Evolutionary conservation across 371 early-diverging fungal species (phyloP), one percentile per base, ranked within the genome.

Genomic region (Apophysomyces trapeziformis): DNA sequence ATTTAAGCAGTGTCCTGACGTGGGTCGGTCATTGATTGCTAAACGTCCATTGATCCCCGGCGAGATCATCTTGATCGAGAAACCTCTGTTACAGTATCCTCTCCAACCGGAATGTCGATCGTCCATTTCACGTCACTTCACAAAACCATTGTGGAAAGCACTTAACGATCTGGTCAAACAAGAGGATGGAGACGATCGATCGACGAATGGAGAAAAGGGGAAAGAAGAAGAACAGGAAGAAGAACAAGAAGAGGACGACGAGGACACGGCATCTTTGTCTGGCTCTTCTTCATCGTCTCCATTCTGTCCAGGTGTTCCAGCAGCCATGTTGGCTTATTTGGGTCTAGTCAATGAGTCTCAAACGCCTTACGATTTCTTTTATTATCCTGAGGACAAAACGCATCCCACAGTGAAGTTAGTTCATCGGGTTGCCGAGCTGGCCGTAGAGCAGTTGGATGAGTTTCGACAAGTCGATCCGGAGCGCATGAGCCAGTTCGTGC

Each of bases 281-380:
- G 60, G 56, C 41, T 54, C 36, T 5, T 37, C 39, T 26, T 46
- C 63, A 44, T 58, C 68, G 14, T 73, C 79, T 1, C 66, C 74
- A 4, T 80, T 79, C 54, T 69, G 71, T 41, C 83, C 83, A 2
- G 83, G 83, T 45, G 69, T 83, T 4, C 83, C 83, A 8, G 83
- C 80, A n/a, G 79, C 83, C 50, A 76, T 79, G 68, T 57, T 83
- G 6, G 83, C 80, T 8, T 83, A 78, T 61, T 60, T 80, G 2
- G 38, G 5, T 32, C 35, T 7, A 41, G 57, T n/a, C 61, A 46
- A 4, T 61, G 61, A 56, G 60, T 39, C 37, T 47, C 57, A 47
- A 71, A 14, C 59, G 57, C 46, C 21, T 57, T 26, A 68, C 35
- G 80, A 76, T 12, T 83, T 83, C 46, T 83, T 76, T 50, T 83